phyloP scores from a whole-genome alignment of 257 asterid genomes.

The Solanum pinnatisectum region DNA sequence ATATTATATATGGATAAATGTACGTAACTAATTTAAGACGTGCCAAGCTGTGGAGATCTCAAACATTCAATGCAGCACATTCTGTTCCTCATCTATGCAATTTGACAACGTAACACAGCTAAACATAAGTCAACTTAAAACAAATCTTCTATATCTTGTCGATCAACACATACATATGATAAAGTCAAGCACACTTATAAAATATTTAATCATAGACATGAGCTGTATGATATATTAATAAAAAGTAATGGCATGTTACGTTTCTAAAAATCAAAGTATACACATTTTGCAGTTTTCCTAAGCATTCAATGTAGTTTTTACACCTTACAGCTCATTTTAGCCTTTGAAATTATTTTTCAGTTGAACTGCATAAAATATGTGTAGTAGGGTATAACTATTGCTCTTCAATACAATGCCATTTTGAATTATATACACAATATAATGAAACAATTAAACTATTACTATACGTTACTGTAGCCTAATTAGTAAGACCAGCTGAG shows the following conservation, averaged over 20 bases:
- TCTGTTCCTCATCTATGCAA: not conserved
- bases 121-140: not conserved
- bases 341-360: not conserved
- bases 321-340: not conserved
- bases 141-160: not conserved
- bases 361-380: not conserved
- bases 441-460: not conserved
- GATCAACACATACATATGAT: not conserved
- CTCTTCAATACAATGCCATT: not conserved
- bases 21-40: not conserved
- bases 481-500: conserved; percentile 44
- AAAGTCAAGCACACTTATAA: not conserved
- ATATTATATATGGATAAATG: not conserved
- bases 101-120: not conserved
- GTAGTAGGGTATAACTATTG: not conserved
- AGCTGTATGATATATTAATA: not conserved
- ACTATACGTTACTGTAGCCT: not conserved
- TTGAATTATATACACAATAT: not conserved
- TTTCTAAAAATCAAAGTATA: not conserved
- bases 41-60: not conserved
- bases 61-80: not conserved
- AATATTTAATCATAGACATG: not conserved
- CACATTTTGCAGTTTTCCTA: not conserved
- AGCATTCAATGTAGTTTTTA: not conserved
- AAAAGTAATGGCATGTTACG: not conserved